Base-by-base conservation (phyloP, 352 stramenopile species). In the Phytophthora nicotianae region DNA sequence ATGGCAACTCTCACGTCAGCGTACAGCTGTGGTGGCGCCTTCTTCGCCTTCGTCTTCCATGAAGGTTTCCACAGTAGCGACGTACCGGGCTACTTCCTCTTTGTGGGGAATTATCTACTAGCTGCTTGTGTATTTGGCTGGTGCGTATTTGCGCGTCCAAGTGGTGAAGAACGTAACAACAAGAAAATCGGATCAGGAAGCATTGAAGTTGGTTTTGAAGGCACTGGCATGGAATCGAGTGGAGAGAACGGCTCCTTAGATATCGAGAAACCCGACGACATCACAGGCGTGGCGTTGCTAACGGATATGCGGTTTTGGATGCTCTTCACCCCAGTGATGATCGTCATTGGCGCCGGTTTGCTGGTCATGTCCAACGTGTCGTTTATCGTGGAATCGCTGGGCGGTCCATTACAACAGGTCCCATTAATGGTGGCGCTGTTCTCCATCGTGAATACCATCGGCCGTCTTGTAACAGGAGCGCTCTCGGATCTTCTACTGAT, bases 351-450 rank as follows among this genome's bases (percentile, higher is more conserved):
- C 21, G 77, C 78, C 1, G 81, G 79, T 0, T 48, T 93, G 8
- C 81, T 93, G 49, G 73, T 95, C 43, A 91, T 95, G 81, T 90
- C 86, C 24, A 95, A 95, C 57, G 77, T 95, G 4, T 79, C 84
- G 5, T 95, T 95, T 62, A 89, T 95, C 47, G 78, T 93, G 32
- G 84, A 95, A 60, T 91, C 84, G 11, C 67, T 89, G 14, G 68
- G 71, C 14, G 84, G 83, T 0, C 68, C 72, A 1, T 64, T 81
- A 47, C 69, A 85, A 1, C 83, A 91, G 53, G 77, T 95, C 40
- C 83, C 86, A 0, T 41, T 80, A 35, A 90, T 93, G 82, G 84
- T 95, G 33, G 79, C 76, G 20, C 56, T 86, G 13, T 95, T 95
- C 49, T 93, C 86, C 8, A 69, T 93, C 13, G 73, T 77, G 50